Conservation (phyloP, 1,284 basidiomycete species). For the Pterulicium gracile region DNA sequence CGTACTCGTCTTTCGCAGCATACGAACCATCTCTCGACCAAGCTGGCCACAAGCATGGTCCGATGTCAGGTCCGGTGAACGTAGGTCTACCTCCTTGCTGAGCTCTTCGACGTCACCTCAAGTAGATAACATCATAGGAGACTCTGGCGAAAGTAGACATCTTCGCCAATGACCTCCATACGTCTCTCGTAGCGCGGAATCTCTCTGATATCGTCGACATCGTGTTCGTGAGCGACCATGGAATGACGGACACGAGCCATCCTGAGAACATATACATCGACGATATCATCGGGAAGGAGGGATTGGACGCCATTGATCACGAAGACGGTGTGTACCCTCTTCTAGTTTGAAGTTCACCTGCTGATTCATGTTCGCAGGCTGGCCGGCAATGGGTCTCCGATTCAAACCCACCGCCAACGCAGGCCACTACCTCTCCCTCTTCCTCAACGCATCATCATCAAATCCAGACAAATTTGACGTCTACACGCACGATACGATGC, state of each 20-base stretch:
- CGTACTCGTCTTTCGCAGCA: slow-evolving; percentile 25
- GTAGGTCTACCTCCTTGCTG: slow-evolving; percentile 26
- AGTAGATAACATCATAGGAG: slow-evolving; percentile 25
- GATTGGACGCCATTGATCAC: slow-evolving; percentile 50
- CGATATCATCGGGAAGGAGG: slow-evolving; percentile 66
- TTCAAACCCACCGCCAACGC: slow-evolving; percentile 53
- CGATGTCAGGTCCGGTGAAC: slow-evolving; percentile 61
- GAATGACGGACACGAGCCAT: slow-evolving; percentile 81
- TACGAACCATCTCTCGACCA: slow-evolving; percentile 75
- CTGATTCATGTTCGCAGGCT: slow-evolving; percentile 32
- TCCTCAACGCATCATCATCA: slow-evolving; percentile 32
- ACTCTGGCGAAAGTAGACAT: slow-evolving; percentile 63
- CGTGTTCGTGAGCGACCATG: slow-evolving; percentile 88
- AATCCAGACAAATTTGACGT: slow-evolving; percentile 63
- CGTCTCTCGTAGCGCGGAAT: slow-evolving; percentile 57
- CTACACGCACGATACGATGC: slow-evolving; percentile 76
- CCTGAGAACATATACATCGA: slow-evolving; percentile 74
- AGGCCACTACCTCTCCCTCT: slow-evolving; percentile 44
- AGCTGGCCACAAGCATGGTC: slow-evolving; percentile 73
- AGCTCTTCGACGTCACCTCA: not conserved
- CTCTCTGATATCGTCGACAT: slow-evolving; percentile 78
- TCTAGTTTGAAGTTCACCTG: not conserved
- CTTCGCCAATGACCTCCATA: slow-evolving; percentile 64
- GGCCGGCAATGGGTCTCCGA: slow-evolving; percentile 78
- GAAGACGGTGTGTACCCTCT: slow-evolving; percentile 45